phyloP scores from a whole-genome alignment of 768 basidiomycete species.

The Hygrophoropsis aurantiaca region DNA sequence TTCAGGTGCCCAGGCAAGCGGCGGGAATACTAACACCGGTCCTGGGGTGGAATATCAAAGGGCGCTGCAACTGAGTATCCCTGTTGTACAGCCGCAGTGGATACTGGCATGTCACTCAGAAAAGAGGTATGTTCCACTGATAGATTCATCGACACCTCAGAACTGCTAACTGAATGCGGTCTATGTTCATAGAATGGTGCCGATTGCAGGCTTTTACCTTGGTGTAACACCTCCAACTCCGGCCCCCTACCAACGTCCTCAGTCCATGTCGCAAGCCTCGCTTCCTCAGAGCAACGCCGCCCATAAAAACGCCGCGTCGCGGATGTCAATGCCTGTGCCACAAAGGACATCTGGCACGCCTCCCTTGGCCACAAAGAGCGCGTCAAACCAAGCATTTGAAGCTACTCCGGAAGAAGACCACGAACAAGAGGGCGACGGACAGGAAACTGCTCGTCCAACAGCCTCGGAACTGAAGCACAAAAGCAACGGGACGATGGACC shows the following conservation, averaged over 20 bases:
- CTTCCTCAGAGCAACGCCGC: conserved; percentile 42
- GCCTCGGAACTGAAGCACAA: conserved; percentile 32
- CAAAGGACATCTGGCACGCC: conserved; percentile 45
- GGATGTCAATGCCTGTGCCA: conserved; percentile 69
- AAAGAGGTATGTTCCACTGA: conserved; percentile 58
- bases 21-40: conserved; percentile 48
- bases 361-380: conserved; percentile 31
- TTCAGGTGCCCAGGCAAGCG: conserved; percentile 52
- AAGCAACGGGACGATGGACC: conserved; percentile 76
- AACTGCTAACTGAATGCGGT: neutral
- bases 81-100: conserved; percentile 95
- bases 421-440: conserved; percentile 33
- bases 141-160: neutral
- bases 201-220: conserved; percentile 82
- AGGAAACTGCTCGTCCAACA: conserved; percentile 29
- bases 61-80: conserved; percentile 91
- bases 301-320: conserved; percentile 42
- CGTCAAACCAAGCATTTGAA: conserved; percentile 37
- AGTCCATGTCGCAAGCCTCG: conserved; percentile 75
- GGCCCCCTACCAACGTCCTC: conserved; percentile 50
- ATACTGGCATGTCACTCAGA: conserved; percentile 85
- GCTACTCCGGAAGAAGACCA: conserved; percentile 52
- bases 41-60: conserved; percentile 91
- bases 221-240: conserved; percentile 58
- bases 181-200: conserved; percentile 67